Base-by-base conservation (phyloP, 2,329 filamentous ascomycete species). In the Hypomyces perniciosus region DNA sequence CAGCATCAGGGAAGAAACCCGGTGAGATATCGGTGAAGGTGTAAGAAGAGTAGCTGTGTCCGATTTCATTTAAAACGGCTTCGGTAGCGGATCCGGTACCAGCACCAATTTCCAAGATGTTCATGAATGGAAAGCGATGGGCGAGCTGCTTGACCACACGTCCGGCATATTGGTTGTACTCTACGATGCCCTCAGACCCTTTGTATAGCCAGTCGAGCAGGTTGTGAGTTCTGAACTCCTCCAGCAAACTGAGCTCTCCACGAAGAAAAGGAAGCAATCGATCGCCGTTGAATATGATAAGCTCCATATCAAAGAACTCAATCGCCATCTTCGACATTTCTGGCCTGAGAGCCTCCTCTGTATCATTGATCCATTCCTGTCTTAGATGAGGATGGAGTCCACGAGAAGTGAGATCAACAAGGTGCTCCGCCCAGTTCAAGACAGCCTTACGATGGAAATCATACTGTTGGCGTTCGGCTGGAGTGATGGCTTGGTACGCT, bases 21-120 rank as follows among this genome's bases (percentile, higher is more conserved):
- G 61, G 47, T 0, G 67, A 68, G 9, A 73, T 65, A 50, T 76
- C 72, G 0, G 75, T 75, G 58, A 62, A 77, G 0, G 68, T 72
- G 55, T 76, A 77, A 1, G 64, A 52, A 7, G 43, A 13, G 43
- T 71, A 70, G 6, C 51, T 8, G 9, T 56, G 9, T 1, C 59
- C 63, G 8, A 74, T 54, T 5, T 44, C 43, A 1, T 57, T 47
- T 1, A 76, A 54, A 4, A 76, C 57, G 1, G 37, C 38, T 7
- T 28, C n/a, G n/a, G 44, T 46, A 7, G 31, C 30, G 8, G 30
- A n/a, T n/a, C 44, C 44, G 31, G 71, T 73, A 2, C 74, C 74
- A 7, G 69, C 73, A 10, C 72, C 73, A 9, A 72, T 60, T 46
- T 66, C 62, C 4, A 77, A 53, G 31, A 76, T 65, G 3, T 69